Conservation (phyloP, 2,329 filamentous ascomycete genomes). For the Talaromyces funiculosus region DNA sequence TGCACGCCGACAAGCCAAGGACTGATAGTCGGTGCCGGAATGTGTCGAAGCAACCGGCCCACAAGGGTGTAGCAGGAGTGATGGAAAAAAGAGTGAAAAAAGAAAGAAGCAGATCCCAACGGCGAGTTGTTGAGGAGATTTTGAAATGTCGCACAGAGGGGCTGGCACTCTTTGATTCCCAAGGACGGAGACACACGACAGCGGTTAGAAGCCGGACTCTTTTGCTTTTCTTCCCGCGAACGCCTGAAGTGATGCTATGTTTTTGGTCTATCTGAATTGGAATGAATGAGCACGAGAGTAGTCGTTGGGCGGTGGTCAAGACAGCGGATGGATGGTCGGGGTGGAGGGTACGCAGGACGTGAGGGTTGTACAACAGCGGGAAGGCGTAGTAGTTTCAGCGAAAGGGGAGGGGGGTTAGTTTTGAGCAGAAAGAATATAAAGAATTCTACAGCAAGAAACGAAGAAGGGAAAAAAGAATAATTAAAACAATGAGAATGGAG, state of each 20-base stretch:
- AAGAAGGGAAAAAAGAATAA: slow-evolving; percentile 7
- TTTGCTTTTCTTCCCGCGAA: neutral
- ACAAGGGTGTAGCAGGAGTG: slow-evolving; percentile 7
- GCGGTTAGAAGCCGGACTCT: neutral
- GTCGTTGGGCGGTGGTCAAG: neutral
- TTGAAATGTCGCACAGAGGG: slow-evolving; percentile 10
- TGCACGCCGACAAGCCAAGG: slow-evolving; percentile 24
- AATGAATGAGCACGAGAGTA: neutral
- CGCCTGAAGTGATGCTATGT: neutral
- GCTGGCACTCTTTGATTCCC: neutral
- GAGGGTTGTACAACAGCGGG: slow-evolving; percentile 1
- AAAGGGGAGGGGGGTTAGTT: slow-evolving; percentile 9
- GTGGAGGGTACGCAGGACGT: neutral
- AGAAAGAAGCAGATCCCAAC: slow-evolving; percentile 17
- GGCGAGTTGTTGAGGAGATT: neutral
- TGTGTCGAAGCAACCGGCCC: slow-evolving; percentile 9
- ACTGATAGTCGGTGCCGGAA: slow-evolving; percentile 4
- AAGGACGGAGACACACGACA: neutral
- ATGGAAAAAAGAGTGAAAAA: slow-evolving; percentile 7
- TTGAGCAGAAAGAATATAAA: slow-evolving; percentile 17
- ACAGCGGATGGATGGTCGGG: neutral
- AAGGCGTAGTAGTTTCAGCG: slow-evolving; percentile 6
- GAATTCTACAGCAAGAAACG: slow-evolving; percentile 18
- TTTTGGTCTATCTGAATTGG: neutral
- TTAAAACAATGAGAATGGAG: slow-evolving; percentile 8